Base-by-base conservation (phyloP, 2,329 filamentous ascomycete genomes). In the Penicillium hesseltinei region DNA sequence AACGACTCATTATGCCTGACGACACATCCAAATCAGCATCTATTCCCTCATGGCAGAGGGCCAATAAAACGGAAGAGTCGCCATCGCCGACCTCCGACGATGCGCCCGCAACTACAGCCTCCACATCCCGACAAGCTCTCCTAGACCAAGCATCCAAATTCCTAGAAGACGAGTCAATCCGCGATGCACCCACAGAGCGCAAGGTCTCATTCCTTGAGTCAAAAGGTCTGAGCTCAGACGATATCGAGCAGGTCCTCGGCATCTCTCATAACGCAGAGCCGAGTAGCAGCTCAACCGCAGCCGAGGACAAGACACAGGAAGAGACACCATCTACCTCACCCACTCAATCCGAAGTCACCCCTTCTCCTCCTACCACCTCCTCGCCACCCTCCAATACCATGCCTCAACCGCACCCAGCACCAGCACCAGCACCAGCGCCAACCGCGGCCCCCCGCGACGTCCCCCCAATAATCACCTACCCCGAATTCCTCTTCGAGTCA, bases 121-220 rank as follows among this genome's bases (percentile, higher is more conserved):
- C 49, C 29, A 58, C 63, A 51, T 54, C 67, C 54, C 69, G 73
- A 65, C 60, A 70, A 62, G 59, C 66, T 43, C 71, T 82, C 13
- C 68, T 90, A 36, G 85, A 91, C 17, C 85, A 91, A 69, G 91
- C 92, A 29, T 81, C 83, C 43, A 84, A 81, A 52, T 97, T 96
- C 69, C 82, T 97, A 4, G 80, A 89, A 50, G 88, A 95, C 59
- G 85, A 89, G 8, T 80, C 82, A 21, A 89, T 96, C 56, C 85
- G 83, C 57, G 78, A 88, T 73, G 85, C 88, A 35, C 80, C 88
- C 0, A 80, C 81, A 44, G 88, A 90, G 55, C 87, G 86, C 74
- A 96, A 96, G 77, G 79, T 83, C 21, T 82, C 84, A 8, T 96
- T 96, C 65, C 77, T 97, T 1, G 82, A 87, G 68, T 84, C 84